These are phyloP conservation scores for Rhynchospora tenuis DNA, from an alignment of 176 grass and related monocot species.

Conservation along the genomic window DNA sequence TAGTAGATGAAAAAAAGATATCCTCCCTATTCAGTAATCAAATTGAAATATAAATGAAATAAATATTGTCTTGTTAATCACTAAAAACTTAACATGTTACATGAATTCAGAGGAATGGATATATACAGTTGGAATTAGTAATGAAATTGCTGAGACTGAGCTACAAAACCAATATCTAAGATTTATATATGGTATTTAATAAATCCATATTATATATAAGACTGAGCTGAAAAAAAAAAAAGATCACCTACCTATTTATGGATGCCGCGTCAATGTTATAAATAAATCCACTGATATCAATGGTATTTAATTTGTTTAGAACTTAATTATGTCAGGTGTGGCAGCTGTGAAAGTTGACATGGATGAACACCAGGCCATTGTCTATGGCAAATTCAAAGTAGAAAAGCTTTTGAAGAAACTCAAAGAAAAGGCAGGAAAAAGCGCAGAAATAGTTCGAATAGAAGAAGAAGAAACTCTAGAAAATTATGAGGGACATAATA, in stretches of 20 bases:
- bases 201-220: too few relatives aligned
- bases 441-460: conserved; percentile 21
- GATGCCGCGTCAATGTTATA: background rate
- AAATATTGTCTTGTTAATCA: background rate
- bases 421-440: conserved; percentile 34
- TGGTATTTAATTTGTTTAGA: background rate
- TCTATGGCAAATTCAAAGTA: conserved; percentile 19
- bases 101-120: background rate
- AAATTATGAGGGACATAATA: background rate
- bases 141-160: background rate
- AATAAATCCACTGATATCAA: background rate
- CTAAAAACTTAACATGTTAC: background rate
- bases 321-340: conserved; percentile 20
- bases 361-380: conserved; percentile 15
- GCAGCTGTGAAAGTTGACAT: conserved; percentile 26
- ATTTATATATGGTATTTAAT: too few relatives aligned
- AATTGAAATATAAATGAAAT: background rate
- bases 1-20: background rate
- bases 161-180: too few relatives aligned
- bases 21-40: background rate
- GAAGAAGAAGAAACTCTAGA: background rate
- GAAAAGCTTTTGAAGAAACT: conserved; percentile 32
- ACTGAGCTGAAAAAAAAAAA: background rate
- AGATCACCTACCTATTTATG: too few relatives aligned
- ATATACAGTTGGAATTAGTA: background rate